Percentiles rank a stretch among this genome's conserved stretches.
Evolutionary conservation across 768 basidiomycete species (phyloP).

Genomic region (Rhodocollybia butyracea): DNA sequence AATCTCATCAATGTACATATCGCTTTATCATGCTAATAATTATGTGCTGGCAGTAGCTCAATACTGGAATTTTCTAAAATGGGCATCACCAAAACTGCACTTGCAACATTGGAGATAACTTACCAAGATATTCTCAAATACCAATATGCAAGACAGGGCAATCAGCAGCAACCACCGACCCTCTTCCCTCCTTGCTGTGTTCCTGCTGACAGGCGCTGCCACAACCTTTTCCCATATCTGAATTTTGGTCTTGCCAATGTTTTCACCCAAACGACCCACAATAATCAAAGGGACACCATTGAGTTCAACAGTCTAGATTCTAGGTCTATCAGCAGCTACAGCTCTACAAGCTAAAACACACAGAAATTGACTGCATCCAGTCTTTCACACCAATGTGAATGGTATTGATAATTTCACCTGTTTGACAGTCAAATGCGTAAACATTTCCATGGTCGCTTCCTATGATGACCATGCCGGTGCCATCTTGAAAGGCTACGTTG

Average conservation of each 20-base stretch:
- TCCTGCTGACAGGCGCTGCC: neutral
- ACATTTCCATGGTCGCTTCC: constrained; percentile 1
- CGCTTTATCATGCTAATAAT: neutral
- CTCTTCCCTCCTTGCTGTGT: neutral
- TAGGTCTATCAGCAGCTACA: neutral
- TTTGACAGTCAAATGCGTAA: neutral
- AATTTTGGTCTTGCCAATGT: neutral
- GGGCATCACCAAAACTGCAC: neutral
- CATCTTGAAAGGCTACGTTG: neutral
- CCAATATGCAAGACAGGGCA: neutral
- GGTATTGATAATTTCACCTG: neutral
- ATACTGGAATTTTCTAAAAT: neutral
- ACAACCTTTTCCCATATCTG: neutral
- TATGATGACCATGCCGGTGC: neutral
- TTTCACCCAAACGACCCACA: neutral
- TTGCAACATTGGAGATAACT: neutral
- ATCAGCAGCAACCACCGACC: neutral
- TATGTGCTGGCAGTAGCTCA: neutral
- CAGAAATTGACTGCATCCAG: neutral
- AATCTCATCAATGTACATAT: neutral
- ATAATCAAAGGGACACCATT: neutral
- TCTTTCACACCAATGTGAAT: neutral
- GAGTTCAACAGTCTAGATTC: neutral
- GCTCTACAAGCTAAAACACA: neutral
- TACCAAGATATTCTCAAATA: neutral